phyloP scores from a whole-genome alignment of 257 asterid species.

The Nicotiana noctiflora region DNA sequence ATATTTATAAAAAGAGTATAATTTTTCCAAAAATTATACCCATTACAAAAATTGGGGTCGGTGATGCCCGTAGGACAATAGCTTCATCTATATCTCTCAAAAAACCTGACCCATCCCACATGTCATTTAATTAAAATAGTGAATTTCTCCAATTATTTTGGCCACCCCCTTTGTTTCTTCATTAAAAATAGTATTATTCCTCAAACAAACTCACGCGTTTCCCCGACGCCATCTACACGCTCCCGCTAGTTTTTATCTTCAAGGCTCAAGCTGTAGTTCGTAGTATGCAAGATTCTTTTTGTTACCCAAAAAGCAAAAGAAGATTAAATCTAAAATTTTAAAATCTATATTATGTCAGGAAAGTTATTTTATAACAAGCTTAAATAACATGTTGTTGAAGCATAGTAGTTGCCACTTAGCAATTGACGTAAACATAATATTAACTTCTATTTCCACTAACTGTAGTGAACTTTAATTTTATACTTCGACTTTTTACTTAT shows the following conservation, averaged over 20 bases:
- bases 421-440: neutral
- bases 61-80: too few relatives aligned
- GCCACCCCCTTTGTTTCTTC: conserved; percentile 3
- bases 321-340: too few relatives aligned
- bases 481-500: too few relatives aligned
- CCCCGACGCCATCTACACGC: neutral
- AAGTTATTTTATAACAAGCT: too few relatives aligned
- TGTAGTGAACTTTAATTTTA: neutral
- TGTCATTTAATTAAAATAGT: neutral
- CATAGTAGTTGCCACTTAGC: neutral
- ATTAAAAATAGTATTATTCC: neutral
- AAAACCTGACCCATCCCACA: neutral
- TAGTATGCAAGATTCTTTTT: neutral
- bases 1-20: too few relatives aligned
- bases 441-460: neutral
- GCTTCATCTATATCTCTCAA: neutral
- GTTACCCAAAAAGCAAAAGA: neutral
- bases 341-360: neutral
- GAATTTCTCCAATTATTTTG: conserved; percentile 5
- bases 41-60: too few relatives aligned
- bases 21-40: too few relatives aligned
- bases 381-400: too few relatives aligned
- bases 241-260: neutral
- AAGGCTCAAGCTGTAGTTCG: neutral
- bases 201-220: neutral